These are phyloP conservation scores for Termitomyces bulborhizus DNA, from an alignment of 768 basidiomycete genomes.

Conservation along the genomic window DNA sequence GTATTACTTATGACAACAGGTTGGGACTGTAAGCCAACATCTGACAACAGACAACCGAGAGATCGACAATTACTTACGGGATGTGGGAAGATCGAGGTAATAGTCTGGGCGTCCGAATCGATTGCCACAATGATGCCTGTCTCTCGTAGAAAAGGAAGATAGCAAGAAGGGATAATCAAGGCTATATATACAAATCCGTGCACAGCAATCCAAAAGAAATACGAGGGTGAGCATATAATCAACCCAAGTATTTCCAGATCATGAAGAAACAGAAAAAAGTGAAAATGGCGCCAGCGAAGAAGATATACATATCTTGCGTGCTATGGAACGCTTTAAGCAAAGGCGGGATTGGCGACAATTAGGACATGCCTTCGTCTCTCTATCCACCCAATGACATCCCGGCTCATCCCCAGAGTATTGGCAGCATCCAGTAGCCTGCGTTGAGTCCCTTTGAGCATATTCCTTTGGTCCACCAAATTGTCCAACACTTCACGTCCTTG, in stretches of 20 bases:
- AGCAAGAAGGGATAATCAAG: conserved; percentile 9
- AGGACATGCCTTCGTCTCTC: conserved; percentile 79
- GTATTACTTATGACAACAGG: too few relatives aligned
- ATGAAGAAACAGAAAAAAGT: conserved; percentile 93
- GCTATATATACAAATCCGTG: conserved; percentile 13
- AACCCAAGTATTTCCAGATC: conserved; percentile 88
- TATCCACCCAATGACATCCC: conserved; percentile 96
- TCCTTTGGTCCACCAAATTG: conserved; percentile 87
- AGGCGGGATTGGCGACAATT: not conserved
- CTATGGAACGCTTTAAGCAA: conserved; percentile 31
- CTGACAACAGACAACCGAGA: not conserved
- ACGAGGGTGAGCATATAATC: conserved; percentile 9
- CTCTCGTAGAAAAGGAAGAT: not conserved
- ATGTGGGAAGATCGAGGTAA: not conserved
- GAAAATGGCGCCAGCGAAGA: conserved; percentile 75
- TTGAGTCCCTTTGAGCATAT: conserved; percentile 93
- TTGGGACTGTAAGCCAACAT: not conserved
- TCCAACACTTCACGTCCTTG: conserved; percentile 91
- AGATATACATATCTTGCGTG: conserved; percentile 94
- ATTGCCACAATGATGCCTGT: not conserved
- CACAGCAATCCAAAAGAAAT: not conserved
- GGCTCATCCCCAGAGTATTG: conserved; percentile 89
- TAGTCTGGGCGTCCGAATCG: not conserved
- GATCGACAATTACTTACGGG: not conserved
- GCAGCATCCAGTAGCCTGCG: conserved; percentile 81